Evolutionary conservation across 805 yeast species (phyloP), one percentile per base, ranked within the genome.

Genomic region (Ogataea pini): DNA sequence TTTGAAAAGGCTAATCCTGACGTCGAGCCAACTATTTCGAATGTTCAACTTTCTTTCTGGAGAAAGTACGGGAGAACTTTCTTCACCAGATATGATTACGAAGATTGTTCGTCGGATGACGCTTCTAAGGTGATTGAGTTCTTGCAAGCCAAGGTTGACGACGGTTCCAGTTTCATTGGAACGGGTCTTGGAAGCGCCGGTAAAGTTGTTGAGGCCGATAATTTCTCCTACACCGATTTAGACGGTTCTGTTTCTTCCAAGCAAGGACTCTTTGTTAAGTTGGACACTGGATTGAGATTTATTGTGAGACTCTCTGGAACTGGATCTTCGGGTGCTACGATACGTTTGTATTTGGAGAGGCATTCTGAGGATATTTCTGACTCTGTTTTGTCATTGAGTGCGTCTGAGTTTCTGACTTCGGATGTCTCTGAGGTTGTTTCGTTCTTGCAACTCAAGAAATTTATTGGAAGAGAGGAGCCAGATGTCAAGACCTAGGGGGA

Each of bases 271-370:
- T 91, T 75, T 61, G 85, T 90, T 55, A 90, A 86, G 69, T 78
- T 90, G 54, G 79, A 78, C 42, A 83, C 83, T 60, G 97, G 97
- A 5, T 77, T 87, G 51, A 81, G 97, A 67, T 81, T 91, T 45
- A 87, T 94, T 31, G 86, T 89, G 46, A 85, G 99, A 69, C 76
- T 94, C 55, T 89, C 97, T 0, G 99, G 99, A 48, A 92, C 99
- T 2, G 99, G 99, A 13, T 90, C 97, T 1, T 85, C 96, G 1
- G 99, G 99, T 42, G 98, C 99, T 17, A 92, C 99, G 5, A 90
- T 94, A 51, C 82, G 99, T 69, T 76, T 92, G 58, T 92, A 92
- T 71, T 72, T 92, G 63, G 98, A 92, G 70, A 85, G 84, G 68
- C 89, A 86, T 72, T 81, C 87, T 20, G 58, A 68, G 40, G 94